Conservation (phyloP, 2,329 filamentous ascomycete genomes). For the Fusarium hainanense region DNA sequence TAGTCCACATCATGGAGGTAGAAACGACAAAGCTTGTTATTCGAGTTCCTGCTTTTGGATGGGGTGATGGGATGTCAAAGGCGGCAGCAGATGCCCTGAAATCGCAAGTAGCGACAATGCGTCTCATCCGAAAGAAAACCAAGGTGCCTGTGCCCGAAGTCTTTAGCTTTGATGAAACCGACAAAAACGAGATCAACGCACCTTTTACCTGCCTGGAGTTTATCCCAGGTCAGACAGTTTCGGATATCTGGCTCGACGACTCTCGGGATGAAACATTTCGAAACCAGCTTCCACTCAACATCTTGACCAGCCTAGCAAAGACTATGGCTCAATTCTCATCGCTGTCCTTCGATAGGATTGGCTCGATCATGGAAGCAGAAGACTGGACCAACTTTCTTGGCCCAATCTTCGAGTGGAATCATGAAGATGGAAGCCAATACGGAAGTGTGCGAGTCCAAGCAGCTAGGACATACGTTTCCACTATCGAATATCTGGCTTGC, state of each 20-base stretch:
- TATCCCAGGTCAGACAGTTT: not conserved
- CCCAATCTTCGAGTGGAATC: fast-evolving
- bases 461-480: not conserved
- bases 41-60: conserved; percentile 17
- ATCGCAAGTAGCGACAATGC: conserved; percentile 20
- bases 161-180: not conserved
- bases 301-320: not conserved
- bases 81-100: conserved; percentile 15
- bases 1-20: conserved; percentile 1
- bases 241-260: conserved; percentile 5
- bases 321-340: not conserved
- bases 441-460: not conserved
- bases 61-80: conserved; percentile 24
- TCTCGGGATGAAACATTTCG: not conserved
- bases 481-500: fast-evolving
- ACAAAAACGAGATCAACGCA: conserved; percentile 2
- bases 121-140: conserved; percentile 5
- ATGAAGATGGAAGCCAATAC: not conserved
- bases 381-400: not conserved
- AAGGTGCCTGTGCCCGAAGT: conserved; percentile 1
- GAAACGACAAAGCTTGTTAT: conserved; percentile 20
- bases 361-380: not conserved
- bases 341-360: not conserved
- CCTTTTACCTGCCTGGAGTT: conserved; percentile 12
- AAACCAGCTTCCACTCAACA: not conserved